A percentile compares a stretch with the other conserved stretches of the same genome.
phyloP scores from a whole-genome alignment of 2,329 filamentous ascomycete genomes.

The Talaromyces pinophilus region DNA sequence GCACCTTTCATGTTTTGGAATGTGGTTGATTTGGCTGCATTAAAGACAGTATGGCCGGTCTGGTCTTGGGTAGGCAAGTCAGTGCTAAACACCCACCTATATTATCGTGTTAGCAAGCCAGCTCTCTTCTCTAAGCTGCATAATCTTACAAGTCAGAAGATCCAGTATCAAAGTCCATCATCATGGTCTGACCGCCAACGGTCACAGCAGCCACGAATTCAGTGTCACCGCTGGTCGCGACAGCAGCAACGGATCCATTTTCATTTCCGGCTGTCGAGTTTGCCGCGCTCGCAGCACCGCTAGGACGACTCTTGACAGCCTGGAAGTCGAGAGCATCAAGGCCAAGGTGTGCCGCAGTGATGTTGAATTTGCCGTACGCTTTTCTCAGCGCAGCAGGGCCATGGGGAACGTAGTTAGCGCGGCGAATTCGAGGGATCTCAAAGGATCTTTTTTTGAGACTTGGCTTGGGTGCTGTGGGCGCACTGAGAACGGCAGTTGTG shows the following conservation, averaged over 20 bases:
- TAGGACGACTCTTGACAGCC: constrained; percentile 28
- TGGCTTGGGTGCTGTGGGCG: constrained; percentile 31
- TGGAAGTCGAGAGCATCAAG: constrained; percentile 40
- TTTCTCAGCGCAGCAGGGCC: constrained; percentile 64
- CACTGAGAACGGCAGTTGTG: constrained; percentile 36
- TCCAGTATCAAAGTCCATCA: constrained; percentile 74
- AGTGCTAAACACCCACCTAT: constrained; percentile 69
- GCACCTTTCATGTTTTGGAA: constrained; percentile 53
- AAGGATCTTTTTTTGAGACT: constrained; percentile 52
- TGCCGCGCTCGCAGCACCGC: constrained; percentile 23
- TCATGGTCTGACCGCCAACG: constrained; percentile 69
- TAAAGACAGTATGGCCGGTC: constrained; percentile 57
- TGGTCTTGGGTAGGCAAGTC: constrained; percentile 51
- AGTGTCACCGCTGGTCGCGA: constrained; percentile 65
- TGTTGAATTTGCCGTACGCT: constrained; percentile 68
- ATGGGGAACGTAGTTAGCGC: constrained; percentile 58
- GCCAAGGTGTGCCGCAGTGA: constrained; percentile 49
- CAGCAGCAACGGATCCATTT: constrained; percentile 41
- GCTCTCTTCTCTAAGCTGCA: background rate
- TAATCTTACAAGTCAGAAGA: constrained; percentile 64
- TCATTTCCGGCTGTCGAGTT: constrained; percentile 9
- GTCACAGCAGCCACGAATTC: constrained; percentile 70
- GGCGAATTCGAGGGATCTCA: constrained; percentile 60
- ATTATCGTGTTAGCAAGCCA: background rate
- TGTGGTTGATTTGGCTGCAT: constrained; percentile 55